Base-by-base conservation (phyloP, 208 protist genomes). In the Phytomonas francai region DNA sequence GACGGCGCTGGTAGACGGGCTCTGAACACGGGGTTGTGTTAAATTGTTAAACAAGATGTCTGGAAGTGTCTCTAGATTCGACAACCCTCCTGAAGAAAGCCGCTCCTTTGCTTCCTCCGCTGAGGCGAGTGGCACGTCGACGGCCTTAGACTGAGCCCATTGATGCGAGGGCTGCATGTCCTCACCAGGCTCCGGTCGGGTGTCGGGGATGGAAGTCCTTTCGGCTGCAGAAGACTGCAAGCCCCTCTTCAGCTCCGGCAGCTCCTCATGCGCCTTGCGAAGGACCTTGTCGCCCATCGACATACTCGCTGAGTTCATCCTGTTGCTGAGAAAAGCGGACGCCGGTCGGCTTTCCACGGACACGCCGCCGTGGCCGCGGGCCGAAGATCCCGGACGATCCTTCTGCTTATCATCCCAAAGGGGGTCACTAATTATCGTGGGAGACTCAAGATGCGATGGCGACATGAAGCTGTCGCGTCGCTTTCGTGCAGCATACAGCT, bases 401-500 rank as follows among this genome's bases (percentile, higher is more conserved):
- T 27, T 4, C 51, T 36, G 12, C 34, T 39, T 39, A 39, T 39
- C 30, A 3, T 60, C 27, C 4, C 7, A 59, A 8, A 59, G 56
- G 27, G 56, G 12, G 1, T 9, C 61, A 32, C 54, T 63, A 22
- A n/a, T 54, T 33, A 2, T 57, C 16, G 62, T 22, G 9, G 68
- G 51, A 28, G 63, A 63, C 1, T 6, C 49, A 32, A 16, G 59
- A 59, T 58, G 27, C 34, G 45, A 28, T 27, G 49, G 12, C 25
- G 33, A 42, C 12, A 39, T 29, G 67, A 33, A 54, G 36, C 63
- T 22, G 58, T 79, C 51, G 28, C 57, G 67, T 39, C 56, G 64
- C 75, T 86, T 91, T n/a, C 89, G 84, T 11, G 84, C 86, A 7
- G 73, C 77, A 70, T 95, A 95, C 12, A 95, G 80, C 63, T 90